Evolutionary conservation across 345 rosid genomes (phyloP), one percentile per base, ranked within the genome.

Genomic region (Bretschneidera sinensis): DNA sequence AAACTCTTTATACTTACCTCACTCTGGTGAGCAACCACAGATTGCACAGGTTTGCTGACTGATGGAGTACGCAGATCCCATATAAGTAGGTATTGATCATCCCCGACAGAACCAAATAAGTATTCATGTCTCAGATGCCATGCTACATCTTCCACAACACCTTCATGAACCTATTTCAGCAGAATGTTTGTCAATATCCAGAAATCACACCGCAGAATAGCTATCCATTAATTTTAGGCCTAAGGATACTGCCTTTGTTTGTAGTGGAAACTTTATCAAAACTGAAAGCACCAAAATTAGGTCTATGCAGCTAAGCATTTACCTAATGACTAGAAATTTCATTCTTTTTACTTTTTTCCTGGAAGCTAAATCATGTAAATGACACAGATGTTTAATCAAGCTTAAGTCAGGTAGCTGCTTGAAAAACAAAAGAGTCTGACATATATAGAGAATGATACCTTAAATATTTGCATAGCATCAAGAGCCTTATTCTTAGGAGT

Each of bases 101-200:
- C 99, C 28, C 99, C 99, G 66, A 88, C 96, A 6, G 97, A 95
- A 66, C 99, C 99, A 86, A 95, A 91, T 59, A 95, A 71, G 76
- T 95, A 79, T 65, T 88, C 99, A 65, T 95, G 99, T 68, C 96
- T 83, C 68, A 83, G 70, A 82, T 95, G 99, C 97, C 99, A 95
- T 0, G 99, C 97, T 0, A 95, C 99, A 77, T 95, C 99, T 80
- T 95, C 99, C 15, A 91, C 99, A 6, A 95, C 97, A 24, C 99
- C 97, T 79, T 95, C 99, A 58, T 95, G 99, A 59, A 89, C 96
- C 97, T 91, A 72, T 17, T 24, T 61, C 2, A 69, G 33, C 45
- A 60, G 2, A 14, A 5, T 13, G 9, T 1, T 39, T 39, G 45
- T 39, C 16, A 39, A 39, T 39, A 7, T 39, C 45, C 45, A 39